Evolutionary conservation across 495 filamentous ascomycete genomes (phyloP).

Genomic region (Cairneyella variabilis): DNA sequence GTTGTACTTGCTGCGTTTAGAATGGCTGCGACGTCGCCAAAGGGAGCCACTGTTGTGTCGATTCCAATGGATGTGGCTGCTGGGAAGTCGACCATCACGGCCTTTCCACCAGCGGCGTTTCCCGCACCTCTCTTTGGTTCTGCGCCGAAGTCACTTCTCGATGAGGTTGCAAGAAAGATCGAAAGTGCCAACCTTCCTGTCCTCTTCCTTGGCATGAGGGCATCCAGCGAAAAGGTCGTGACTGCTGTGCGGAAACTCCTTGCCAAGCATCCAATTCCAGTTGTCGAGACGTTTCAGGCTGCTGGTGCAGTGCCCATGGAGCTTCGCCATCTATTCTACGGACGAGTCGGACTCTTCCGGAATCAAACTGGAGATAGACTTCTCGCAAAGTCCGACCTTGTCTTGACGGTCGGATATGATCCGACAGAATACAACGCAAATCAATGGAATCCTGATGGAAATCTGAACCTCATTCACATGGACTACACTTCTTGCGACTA

Average conservation of each 20-base stretch:
- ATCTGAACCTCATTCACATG: conserved; percentile 31
- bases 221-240: conserved; percentile 27
- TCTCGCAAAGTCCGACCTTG: conserved; percentile 30
- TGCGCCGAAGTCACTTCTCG: conserved; percentile 16
- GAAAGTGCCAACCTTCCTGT: conserved; percentile 32
- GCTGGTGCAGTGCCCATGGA: conserved; percentile 34
- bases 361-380: conserved; percentile 37
- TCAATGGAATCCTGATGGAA: conserved; percentile 29
- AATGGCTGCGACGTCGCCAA: conserved; percentile 26
- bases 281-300: conserved; percentile 39
- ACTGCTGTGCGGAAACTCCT: conserved; percentile 30
- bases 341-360: conserved; percentile 37
- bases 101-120: conserved; percentile 30
- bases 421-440: conserved; percentile 35
- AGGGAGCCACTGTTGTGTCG: conserved; percentile 32
- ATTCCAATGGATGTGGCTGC: conserved; percentile 32
- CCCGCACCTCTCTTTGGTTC: conserved; percentile 29
- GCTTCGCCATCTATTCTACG: conserved; percentile 33
- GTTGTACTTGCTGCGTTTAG: conserved; percentile 35
- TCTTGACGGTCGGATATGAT: conserved; percentile 37
- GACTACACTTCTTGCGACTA: conserved; percentile 30
- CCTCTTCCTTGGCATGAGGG: conserved; percentile 33
- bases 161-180: conserved; percentile 25
- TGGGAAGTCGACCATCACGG: conserved; percentile 18
- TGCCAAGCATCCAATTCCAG: conserved; percentile 30